Evolutionary conservation across 1,284 basidiomycete species (phyloP), one percentile per base, ranked within the genome.

Genomic region (Wolfiporia cocos): DNA sequence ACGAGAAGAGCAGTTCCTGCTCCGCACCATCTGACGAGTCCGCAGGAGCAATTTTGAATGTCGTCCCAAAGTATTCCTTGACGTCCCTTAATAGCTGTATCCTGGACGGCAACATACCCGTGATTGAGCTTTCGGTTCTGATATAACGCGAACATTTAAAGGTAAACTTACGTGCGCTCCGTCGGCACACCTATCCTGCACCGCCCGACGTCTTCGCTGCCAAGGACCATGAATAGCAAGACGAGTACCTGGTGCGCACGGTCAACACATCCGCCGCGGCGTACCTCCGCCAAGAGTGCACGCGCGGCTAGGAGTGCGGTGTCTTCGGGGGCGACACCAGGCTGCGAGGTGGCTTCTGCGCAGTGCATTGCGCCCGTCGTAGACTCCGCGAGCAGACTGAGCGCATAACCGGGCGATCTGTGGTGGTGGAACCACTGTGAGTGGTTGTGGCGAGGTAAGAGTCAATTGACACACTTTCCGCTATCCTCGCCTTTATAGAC

Each of bases 401-500:
- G 69, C 0, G 90, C 94, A 62, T 94, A 99, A 0, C 96, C 96
- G 2, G 96, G 96, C 0, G 95, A 98, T 66, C 90, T 93, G 51
- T 1, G 37, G 14, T 42, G 34, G 32, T 12, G 12, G 20, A 23
- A 44, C n/a, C 4, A 11, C 6, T 36, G 17, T 5, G 20, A 20
- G 43, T 21, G n/a, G 6, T 9, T 17, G 4, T 4, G 10, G 19
- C 34, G 28, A 19, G 22, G 22, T 18, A 14, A 7, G 6, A 15
- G 15, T 24, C 15, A 20, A 28, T 4, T 15, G 14, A 68, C 87
- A 49, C 51, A 89, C 89, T 92, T 96, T 62, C 96, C 96, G 49
- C 91, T 92, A 49, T 99, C 96, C 19, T 93, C 90, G 7, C 94
- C 94, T 59, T 96, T 93, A 68, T 97, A 99, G 11, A 98, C 93